Base-by-base conservation (phyloP, 805 yeast species). In the Wickerhamomyces pijperi region DNA sequence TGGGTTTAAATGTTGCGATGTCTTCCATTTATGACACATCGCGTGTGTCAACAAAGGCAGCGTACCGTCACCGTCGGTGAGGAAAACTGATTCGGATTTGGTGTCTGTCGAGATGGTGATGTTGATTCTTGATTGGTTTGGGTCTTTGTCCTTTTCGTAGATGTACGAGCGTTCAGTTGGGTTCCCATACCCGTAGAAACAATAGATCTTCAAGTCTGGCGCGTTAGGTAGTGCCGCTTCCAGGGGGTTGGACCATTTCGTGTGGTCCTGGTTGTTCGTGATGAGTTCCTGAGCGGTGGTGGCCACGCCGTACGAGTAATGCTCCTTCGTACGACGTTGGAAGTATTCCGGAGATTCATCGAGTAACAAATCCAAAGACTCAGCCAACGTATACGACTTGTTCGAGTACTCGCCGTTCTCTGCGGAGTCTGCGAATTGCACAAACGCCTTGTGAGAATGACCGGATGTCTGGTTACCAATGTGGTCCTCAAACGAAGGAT, bases 1-100 rank as follows among this genome's bases (percentile, higher is more conserved):
- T 2, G 98, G 98, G 56, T 92, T 92, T 59, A 69, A 83, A 48
- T 74, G 66, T 41, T 79, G 73, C 23, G 73, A 67, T 39, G 75
- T 73, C 48, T 78, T 78, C 97, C 96, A 88, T 54, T 82, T 78
- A 54, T 92, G 96, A 54, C 95, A 85, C 76, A 87, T 84, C 1
- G 85, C 51, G 51, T 92, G 97, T 1, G 97, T 78, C 46, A 87
- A 60, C 17, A 92, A 52, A 3, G 95, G 85, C 4, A 92, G 82
- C 0, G 98, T 92, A 4, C 98, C 98, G 59, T 92, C 98, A 20
- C 98, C 98, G 54, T 92, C 95, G 2, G 95, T 80, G 53, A 85
- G 67, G 29, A 70, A 68, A 0, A 92, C 96, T 0, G 94, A 78
- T 31, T 15, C 17, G n/a, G 67, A 57, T 29, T 71, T 58, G 28